Percentiles rank a stretch among this genome's conserved stretches.
Conservation (phyloP, 2,329 filamentous ascomycete species). For the Colletotrichum cereale region DNA sequence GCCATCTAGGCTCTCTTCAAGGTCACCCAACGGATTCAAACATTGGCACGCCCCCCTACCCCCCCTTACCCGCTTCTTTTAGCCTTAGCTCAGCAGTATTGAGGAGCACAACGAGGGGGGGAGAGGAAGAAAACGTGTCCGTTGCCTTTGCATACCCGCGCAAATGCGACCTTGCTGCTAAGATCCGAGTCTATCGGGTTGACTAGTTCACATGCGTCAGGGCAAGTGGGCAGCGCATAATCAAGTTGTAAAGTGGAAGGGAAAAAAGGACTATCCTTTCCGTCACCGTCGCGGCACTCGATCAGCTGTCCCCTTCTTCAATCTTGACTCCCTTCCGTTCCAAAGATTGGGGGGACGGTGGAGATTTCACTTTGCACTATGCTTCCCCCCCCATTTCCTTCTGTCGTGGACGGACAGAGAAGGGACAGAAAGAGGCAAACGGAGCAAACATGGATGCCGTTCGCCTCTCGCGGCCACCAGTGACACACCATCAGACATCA, state of each 20-base stretch:
- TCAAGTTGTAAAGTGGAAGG: too few relatives aligned
- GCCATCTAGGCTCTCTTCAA: neutral
- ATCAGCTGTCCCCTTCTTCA: neutral
- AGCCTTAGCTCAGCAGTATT: neutral
- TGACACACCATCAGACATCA: neutral
- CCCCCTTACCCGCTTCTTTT: neutral
- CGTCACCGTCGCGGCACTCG: neutral
- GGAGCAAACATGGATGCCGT: neutral
- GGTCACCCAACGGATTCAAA: neutral
- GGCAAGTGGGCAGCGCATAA: neutral
- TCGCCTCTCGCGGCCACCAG: neutral
- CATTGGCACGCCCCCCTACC: neutral
- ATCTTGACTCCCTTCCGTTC: neutral
- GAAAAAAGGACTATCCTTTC: neutral
- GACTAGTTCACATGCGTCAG: neutral
- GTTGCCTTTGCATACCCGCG: constrained; percentile 12
- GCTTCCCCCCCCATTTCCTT: neutral
- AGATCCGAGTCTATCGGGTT: neutral
- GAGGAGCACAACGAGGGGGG: neutral
- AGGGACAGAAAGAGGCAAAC: too few relatives aligned
- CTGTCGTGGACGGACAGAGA: too few relatives aligned
- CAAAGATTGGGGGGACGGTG: neutral
- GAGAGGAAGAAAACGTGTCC: neutral
- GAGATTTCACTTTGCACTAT: too few relatives aligned
- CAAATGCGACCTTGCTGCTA: neutral